Evolutionary conservation across 768 basidiomycete species (phyloP), one percentile per base, ranked within the genome.

Genomic region (Pholiota microspora): DNA sequence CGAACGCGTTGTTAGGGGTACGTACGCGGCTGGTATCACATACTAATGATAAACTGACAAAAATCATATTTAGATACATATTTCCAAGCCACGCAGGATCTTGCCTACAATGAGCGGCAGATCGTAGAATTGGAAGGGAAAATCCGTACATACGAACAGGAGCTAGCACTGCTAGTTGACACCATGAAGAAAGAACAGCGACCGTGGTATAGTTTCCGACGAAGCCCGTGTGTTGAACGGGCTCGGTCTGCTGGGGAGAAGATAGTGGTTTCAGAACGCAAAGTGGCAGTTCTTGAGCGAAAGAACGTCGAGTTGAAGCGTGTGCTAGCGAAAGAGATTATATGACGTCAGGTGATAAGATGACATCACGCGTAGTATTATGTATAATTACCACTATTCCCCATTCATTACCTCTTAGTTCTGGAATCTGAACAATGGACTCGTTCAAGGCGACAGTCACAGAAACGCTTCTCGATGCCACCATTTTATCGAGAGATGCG

Each of bases 81-180:
- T 40, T 96, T 96, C 75, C 77, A 77, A 60, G 91, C 93, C 2
- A 83, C 78, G 1, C 92, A 92, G 68, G 91, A 94, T 53, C 85
- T 95, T 49, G 80, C 82, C 4, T 83, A 83, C 67, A 94, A 96
- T 67, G 80, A 89, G 61, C 86, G 82, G 58, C 70, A 80, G 0
- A 82, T 89, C 25, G 64, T 77, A 13, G 71, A 72, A 38, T 74
- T 81, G 1, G 91, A 96, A 60, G 70, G 66, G 9, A 86, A 77
- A 9, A 80, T 98, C 62, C 79, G 78, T 55, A 64, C 79, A 3
- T 90, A 85, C 68, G 94, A 97, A 67, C 75, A 80, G 16, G 94
- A 98, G 67, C 77, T 98, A 13, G 64, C 76, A 12, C 75, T 75
- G 7, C 74, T 98, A 16, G 82, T 81, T 46, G 82, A 82, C 44